Conservation (phyloP, 495 filamentous ascomycete species). For the Cudoniella acicularis region DNA sequence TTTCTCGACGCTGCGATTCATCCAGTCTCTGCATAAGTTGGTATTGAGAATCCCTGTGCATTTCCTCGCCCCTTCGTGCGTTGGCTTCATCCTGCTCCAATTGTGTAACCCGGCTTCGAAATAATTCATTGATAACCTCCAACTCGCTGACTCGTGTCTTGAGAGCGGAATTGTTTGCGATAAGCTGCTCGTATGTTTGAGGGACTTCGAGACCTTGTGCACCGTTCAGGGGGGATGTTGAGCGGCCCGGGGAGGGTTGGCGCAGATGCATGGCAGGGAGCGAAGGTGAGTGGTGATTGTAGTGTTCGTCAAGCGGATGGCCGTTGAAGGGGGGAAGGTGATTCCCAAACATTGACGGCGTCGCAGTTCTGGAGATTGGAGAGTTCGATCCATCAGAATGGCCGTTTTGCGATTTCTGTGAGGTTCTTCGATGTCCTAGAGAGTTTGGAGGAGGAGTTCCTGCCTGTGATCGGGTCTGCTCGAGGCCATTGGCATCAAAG, state of each 20-base stretch:
- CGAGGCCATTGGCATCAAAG: constrained; percentile 54
- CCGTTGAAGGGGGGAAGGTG: constrained; percentile 71
- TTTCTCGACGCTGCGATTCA: constrained; percentile 71
- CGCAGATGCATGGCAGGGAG: constrained; percentile 50
- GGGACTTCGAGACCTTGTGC: constrained; percentile 73
- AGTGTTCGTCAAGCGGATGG: constrained; percentile 59
- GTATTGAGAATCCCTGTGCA: constrained; percentile 47
- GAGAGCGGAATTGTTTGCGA: constrained; percentile 71
- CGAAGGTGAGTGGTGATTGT: constrained; percentile 57
- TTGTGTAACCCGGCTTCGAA: constrained; percentile 81
- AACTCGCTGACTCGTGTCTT: constrained; percentile 91
- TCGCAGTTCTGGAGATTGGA: constrained; percentile 82
- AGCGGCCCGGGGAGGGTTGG: constrained; percentile 63
- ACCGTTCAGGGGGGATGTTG: constrained; percentile 64
- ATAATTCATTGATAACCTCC: constrained; percentile 93
- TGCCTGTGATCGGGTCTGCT: constrained; percentile 52
- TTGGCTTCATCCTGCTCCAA: constrained; percentile 75
- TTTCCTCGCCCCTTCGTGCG: constrained; percentile 56
- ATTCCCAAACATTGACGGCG: constrained; percentile 63
- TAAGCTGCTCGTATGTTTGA: constrained; percentile 74
- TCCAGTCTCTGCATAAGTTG: constrained; percentile 67
- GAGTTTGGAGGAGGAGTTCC: constrained; percentile 45
- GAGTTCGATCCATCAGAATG: constrained; percentile 77
- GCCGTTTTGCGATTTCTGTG: constrained; percentile 68
- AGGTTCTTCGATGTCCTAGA: constrained; percentile 52